Evolutionary conservation across 2,329 filamentous ascomycete species (phyloP).

Genomic region (Capronia americana): DNA sequence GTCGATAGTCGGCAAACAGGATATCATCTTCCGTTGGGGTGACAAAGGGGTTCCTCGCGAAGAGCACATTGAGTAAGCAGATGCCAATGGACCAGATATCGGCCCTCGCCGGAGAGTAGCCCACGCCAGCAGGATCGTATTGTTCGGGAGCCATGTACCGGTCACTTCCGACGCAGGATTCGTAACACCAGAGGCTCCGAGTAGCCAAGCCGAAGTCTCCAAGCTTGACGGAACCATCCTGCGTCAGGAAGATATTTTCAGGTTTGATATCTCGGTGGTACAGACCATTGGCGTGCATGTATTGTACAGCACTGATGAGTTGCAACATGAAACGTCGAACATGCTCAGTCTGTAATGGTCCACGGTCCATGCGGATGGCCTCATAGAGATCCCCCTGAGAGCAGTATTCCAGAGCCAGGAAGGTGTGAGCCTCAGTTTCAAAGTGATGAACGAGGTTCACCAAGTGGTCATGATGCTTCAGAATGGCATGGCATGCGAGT

Average conservation of each 20-base stretch:
- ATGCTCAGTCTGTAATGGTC: conserved; percentile 92
- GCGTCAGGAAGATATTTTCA: conserved; percentile 95
- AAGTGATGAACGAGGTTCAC: conserved; percentile 92
- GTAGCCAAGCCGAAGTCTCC: conserved; percentile 96
- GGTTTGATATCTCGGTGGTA: conserved; percentile 99
- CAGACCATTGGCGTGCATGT: conserved; percentile 87
- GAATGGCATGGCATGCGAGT: conserved; percentile 74
- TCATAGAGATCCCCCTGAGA: conserved; percentile 95
- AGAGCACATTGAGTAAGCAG: conserved; percentile 93
- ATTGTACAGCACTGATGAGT: conserved; percentile 85
- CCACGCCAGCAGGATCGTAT: conserved; percentile 83
- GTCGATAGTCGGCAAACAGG: conserved; percentile 88
- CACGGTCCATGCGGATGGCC: conserved; percentile 86
- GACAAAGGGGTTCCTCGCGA: conserved; percentile 95
- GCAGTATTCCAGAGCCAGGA: conserved; percentile 94
- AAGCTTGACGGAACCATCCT: conserved; percentile 89
- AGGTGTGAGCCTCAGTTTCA: conserved; percentile 87
- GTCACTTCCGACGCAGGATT: conserved; percentile 93
- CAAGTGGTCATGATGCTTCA: conserved; percentile 84
- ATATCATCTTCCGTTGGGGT: conserved; percentile 89
- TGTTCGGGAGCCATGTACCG: conserved; percentile 99
- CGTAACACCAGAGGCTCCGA: conserved; percentile 85
- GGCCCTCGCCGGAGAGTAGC: conserved; percentile 90
- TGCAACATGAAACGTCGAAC: conserved; percentile 97
- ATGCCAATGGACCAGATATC: conserved; percentile 98